phyloP scores from a whole-genome alignment of 2,329 filamentous ascomycete species.

The Ophiosphaerella herpotricha region DNA sequence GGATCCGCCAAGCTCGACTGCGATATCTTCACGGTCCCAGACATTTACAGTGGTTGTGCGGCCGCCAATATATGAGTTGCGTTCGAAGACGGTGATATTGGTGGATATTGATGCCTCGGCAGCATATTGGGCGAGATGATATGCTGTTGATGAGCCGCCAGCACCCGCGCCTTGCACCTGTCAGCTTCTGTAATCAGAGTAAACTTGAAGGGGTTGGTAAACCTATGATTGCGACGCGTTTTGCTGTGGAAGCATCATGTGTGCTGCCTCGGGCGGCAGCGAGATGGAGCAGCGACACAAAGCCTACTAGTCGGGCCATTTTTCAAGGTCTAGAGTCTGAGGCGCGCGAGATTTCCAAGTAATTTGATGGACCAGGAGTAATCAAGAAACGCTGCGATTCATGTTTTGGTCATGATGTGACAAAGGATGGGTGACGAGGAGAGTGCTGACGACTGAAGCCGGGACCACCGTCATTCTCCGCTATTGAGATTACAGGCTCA shows the following conservation, averaged over 20 bases:
- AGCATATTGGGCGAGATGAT: conserved; percentile 76
- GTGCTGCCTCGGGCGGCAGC: conserved; percentile 20
- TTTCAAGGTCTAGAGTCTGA: neutral
- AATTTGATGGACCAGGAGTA: neutral
- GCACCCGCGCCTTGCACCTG: conserved; percentile 75
- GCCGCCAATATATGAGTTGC: conserved; percentile 76
- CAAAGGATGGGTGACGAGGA: conserved; percentile 1
- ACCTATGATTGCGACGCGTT: conserved; percentile 48
- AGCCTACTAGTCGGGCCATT: conserved; percentile 17
- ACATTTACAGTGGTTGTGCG: conserved; percentile 83
- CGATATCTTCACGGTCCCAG: conserved; percentile 67
- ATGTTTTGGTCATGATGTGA: conserved; percentile 7
- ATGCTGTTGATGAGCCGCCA: conserved; percentile 84
- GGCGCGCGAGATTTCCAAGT: neutral
- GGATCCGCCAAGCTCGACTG: conserved; percentile 85
- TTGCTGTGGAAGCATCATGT: conserved; percentile 19
- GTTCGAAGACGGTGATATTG: conserved; percentile 89
- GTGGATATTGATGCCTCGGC: conserved; percentile 62
- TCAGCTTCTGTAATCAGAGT: conserved; percentile 8
- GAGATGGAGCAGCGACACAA: conserved; percentile 22
- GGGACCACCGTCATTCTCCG: conserved; percentile 1
- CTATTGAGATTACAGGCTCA: neutral
- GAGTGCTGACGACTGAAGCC: conserved; percentile 1
- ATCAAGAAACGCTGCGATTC: conserved; percentile 4
- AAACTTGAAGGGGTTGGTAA: neutral